Evolutionary conservation across 768 basidiomycete genomes (phyloP).

Genomic region (Serendipita indica): DNA sequence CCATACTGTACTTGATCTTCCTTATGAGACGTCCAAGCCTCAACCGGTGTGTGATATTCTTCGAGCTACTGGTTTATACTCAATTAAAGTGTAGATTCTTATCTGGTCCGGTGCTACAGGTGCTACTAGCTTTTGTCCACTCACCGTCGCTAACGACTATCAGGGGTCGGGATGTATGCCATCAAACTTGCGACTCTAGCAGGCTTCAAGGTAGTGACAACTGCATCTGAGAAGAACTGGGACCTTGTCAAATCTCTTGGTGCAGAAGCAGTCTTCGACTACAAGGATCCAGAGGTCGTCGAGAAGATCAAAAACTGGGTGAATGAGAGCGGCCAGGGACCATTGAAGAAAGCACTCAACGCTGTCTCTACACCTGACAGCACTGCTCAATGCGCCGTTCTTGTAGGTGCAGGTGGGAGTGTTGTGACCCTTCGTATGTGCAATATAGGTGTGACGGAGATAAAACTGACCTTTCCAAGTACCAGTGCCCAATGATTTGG

Average conservation of each 20-base stretch:
- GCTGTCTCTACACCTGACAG: neutral
- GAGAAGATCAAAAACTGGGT: conserved; percentile 16
- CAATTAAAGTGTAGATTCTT: conserved; percentile 16
- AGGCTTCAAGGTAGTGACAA: conserved; percentile 32
- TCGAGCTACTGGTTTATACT: neutral
- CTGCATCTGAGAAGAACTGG: conserved; percentile 28
- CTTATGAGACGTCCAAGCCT: neutral
- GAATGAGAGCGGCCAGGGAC: neutral
- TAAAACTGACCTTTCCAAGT: neutral
- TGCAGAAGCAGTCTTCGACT: conserved; percentile 30
- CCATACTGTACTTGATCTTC: neutral
- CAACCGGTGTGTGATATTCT: neutral
- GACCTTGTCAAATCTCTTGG: conserved; percentile 27
- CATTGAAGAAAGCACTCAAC: neutral
- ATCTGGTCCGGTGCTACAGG: conserved; percentile 21
- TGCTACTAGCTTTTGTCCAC: no score
- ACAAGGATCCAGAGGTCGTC: conserved; percentile 16
- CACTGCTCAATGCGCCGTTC: neutral
- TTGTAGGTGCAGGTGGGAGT: neutral
- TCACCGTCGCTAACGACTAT: no score
- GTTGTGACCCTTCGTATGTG: neutral
- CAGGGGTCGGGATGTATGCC: conserved; percentile 23
- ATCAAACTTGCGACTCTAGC: conserved; percentile 30
- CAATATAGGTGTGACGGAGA: neutral
- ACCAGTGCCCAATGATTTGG: neutral